Percentiles rank a stretch among this genome's conserved stretches.
These are phyloP conservation scores for Globisporangium middletonii DNA, from an alignment of 352 stramenopile species.

Conservation along the genomic window DNA sequence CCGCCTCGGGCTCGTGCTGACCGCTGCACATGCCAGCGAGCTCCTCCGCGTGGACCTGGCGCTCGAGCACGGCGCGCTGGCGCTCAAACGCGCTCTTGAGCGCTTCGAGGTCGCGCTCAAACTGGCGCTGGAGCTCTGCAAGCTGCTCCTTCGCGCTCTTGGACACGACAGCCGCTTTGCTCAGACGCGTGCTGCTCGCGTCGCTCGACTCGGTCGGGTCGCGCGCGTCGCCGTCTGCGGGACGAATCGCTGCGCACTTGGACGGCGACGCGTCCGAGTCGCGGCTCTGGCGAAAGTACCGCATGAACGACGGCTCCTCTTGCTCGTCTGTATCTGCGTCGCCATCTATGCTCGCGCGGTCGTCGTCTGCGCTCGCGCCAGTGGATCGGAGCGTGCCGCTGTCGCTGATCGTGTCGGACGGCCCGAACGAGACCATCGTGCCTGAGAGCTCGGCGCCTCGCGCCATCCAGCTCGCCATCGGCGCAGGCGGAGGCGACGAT, in stretches of 20 bases:
- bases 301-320: conserved; percentile 76
- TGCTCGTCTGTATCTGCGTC: neutral
- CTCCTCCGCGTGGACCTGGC: conserved; percentile 26
- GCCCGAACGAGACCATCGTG: conserved; percentile 1
- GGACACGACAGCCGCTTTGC: conserved; percentile 4
- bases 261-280: conserved; percentile 10
- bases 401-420: conserved; percentile 1
- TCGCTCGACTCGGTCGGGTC: neutral
- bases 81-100: conserved; percentile 36
- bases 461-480: conserved; percentile 4
- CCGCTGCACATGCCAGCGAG: conserved; percentile 2
- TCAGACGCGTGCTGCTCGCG: neutral
- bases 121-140: conserved; percentile 46
- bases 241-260: conserved; percentile 3
- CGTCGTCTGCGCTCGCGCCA: neutral
- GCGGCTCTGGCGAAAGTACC: conserved; percentile 51
- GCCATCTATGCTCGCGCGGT: conserved; percentile 10
- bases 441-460: too few species aligned
- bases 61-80: conserved; percentile 42
- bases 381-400: conserved; percentile 5
- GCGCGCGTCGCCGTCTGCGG: conserved; percentile 12
- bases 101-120: conserved; percentile 31
- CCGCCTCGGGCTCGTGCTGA: conserved; percentile 5
- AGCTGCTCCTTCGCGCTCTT: conserved; percentile 39
- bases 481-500: conserved; percentile 12